These are phyloP conservation scores for Citrullus mucosospermus DNA, from an alignment of 306 rosid genomes.

Conservation along the genomic window DNA sequence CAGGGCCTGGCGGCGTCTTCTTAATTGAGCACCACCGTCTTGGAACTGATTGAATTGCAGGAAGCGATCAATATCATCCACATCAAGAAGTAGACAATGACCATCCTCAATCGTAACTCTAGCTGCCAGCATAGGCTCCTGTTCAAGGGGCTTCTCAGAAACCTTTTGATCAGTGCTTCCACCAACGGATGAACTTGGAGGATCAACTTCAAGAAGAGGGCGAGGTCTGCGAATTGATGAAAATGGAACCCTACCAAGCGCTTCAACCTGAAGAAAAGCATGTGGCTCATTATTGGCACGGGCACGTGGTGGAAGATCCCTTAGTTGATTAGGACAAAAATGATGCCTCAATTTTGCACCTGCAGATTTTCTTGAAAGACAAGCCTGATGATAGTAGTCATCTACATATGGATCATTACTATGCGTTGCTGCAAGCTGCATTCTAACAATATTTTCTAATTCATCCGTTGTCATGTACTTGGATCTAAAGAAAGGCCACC, in stretches of 20 bases:
- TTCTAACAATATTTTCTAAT: constrained; percentile 73
- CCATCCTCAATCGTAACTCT: constrained; percentile 92
- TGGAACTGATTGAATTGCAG: constrained; percentile 77
- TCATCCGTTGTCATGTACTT: constrained; percentile 81
- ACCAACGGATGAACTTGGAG: constrained; percentile 47
- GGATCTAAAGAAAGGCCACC: constrained; percentile 77
- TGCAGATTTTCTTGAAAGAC: constrained; percentile 66
- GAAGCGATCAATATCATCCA: constrained; percentile 91
- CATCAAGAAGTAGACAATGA: constrained; percentile 85
- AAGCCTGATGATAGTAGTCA: constrained; percentile 89
- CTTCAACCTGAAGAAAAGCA: constrained; percentile 99
- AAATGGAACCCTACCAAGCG: constrained; percentile 96
- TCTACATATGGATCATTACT: constrained; percentile 97
- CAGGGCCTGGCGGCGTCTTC: constrained; percentile 50
- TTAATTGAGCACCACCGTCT: constrained; percentile 59
- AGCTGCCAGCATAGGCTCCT: constrained; percentile 95
- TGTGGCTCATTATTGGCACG: constrained; percentile 78
- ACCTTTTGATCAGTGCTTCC: constrained; percentile 49
- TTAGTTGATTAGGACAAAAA: constrained; percentile 72
- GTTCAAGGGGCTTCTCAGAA: constrained; percentile 87
- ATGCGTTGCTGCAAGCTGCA: constrained; percentile 94
- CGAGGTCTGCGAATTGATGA: constrained; percentile 99
- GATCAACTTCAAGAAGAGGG: constrained; percentile 93
- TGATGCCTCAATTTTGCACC: constrained; percentile 83
- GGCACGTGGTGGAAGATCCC: constrained; percentile 75